phyloP scores from a whole-genome alignment of 1,139 yeast genomes.

The Hemisphaericaspora lyxosophila region DNA sequence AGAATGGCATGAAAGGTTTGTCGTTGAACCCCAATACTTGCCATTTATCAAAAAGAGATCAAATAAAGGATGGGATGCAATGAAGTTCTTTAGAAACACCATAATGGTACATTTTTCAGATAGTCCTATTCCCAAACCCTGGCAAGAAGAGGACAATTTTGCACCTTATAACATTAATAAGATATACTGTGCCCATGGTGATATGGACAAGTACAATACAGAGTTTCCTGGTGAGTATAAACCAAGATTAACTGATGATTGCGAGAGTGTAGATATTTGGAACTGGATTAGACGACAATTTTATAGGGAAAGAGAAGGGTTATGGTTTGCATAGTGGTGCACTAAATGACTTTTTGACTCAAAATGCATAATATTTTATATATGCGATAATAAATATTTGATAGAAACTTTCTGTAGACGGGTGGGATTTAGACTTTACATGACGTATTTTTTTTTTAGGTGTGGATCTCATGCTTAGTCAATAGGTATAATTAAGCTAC shows the following conservation, averaged over 20 bases:
- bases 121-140: slow-evolving; percentile 49
- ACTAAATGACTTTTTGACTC: too few relatives aligned
- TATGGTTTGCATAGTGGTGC: slow-evolving; percentile 11
- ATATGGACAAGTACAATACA: slow-evolving; percentile 17
- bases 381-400: too few relatives aligned
- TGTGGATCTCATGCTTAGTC: too few relatives aligned
- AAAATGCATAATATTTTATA: too few relatives aligned
- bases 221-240: slow-evolving; percentile 24
- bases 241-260: slow-evolving; percentile 33
- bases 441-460: too few relatives aligned
- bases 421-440: too few relatives aligned
- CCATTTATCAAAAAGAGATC: slow-evolving; percentile 26
- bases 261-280: slow-evolving; percentile 36
- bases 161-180: slow-evolving; percentile 26
- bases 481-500: too few relatives aligned
- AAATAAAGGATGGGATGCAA: slow-evolving; percentile 30
- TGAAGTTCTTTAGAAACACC: slow-evolving; percentile 16
- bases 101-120: slow-evolving; percentile 45
- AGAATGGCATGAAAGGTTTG: slow-evolving; percentile 22
- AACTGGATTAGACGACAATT: slow-evolving; percentile 24
- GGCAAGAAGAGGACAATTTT: slow-evolving; percentile 27
- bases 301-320: slow-evolving; percentile 10
- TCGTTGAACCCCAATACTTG: slow-evolving; percentile 33
- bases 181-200: slow-evolving; percentile 25
- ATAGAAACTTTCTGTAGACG: too few relatives aligned